A percentile compares a stretch with the other conserved stretches of the same genome.
Evolutionary conservation across 805 yeast genomes (phyloP).

Genomic region (Sporopachydermia lactativora): DNA sequence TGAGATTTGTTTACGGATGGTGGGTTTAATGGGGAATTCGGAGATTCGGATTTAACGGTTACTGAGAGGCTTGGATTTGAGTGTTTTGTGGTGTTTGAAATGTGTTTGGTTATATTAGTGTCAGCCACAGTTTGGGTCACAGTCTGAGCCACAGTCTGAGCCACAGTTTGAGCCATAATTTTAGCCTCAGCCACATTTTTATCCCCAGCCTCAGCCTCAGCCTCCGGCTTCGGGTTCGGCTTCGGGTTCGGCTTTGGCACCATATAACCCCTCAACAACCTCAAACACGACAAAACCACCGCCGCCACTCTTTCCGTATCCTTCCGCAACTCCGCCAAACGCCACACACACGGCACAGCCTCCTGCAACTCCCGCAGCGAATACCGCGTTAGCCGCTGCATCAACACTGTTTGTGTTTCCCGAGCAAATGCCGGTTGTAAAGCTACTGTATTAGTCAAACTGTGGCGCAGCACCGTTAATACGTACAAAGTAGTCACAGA

Average conservation of each 20-base stretch:
- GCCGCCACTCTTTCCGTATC: slow-evolving; percentile 37
- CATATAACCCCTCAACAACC: slow-evolving; percentile 33
- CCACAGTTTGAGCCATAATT: slow-evolving; percentile 5
- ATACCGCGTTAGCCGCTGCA: slow-evolving; percentile 45
- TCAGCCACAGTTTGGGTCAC: too few relatives aligned
- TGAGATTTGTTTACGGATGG: slow-evolving; percentile 9
- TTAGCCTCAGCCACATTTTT: slow-evolving; percentile 13
- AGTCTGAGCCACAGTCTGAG: too few relatives aligned
- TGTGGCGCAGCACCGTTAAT: slow-evolving; percentile 37
- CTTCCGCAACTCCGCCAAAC: slow-evolving; percentile 30
- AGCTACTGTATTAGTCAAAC: slow-evolving; percentile 29
- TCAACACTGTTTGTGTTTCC: slow-evolving; percentile 34
- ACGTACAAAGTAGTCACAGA: slow-evolving; percentile 31
- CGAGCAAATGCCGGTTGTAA: slow-evolving; percentile 37
- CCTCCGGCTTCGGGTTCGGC: too few relatives aligned
- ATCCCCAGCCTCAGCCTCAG: too few relatives aligned
- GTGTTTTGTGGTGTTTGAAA: too few relatives aligned
- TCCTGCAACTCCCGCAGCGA: slow-evolving; percentile 47
- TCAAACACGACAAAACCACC: slow-evolving; percentile 51
- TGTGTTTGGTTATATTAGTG: too few relatives aligned
- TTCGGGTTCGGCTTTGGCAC: too few relatives aligned
- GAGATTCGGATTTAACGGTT: too few relatives aligned
- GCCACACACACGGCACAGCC: slow-evolving; percentile 62
- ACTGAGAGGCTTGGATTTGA: too few relatives aligned
- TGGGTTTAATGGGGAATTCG: too few relatives aligned